phyloP scores from a whole-genome alignment of 129 eudicot species.

The Cynara cardunculus region DNA sequence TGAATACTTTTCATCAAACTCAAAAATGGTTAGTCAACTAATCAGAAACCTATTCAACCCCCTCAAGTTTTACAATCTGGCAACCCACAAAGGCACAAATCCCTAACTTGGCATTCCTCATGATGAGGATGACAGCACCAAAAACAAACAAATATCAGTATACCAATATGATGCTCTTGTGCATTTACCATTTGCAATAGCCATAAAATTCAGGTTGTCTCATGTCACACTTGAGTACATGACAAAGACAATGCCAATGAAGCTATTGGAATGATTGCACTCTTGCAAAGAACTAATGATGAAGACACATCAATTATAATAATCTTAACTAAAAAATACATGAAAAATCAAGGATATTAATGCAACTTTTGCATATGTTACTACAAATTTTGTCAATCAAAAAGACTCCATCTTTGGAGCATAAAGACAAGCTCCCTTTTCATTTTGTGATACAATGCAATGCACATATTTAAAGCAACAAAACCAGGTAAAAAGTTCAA shows the following conservation, averaged over 20 bases:
- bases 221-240: neutral
- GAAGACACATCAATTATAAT: neutral
- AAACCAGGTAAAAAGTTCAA: neutral
- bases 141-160: neutral
- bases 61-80: neutral
- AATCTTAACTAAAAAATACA: neutral
- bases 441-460: neutral
- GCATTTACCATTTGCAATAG: neutral
- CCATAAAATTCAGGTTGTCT: neutral
- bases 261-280: neutral
- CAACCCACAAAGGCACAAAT: neutral
- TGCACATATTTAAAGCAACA: neutral
- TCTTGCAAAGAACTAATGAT: neutral
- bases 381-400: neutral
- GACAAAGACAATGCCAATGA: neutral
- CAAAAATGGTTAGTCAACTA: neutral
- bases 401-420: neutral
- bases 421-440: neutral
- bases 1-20: neutral
- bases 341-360: neutral
- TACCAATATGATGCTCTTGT: neutral
- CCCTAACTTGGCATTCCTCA: neutral
- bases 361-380: slow-evolving; percentile 7
- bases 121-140: neutral
- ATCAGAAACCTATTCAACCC: neutral